Percentiles rank a stretch among this genome's conserved stretches.
phyloP scores from a whole-genome alignment of 441 rosid genomes.

The Croton setiger region DNA sequence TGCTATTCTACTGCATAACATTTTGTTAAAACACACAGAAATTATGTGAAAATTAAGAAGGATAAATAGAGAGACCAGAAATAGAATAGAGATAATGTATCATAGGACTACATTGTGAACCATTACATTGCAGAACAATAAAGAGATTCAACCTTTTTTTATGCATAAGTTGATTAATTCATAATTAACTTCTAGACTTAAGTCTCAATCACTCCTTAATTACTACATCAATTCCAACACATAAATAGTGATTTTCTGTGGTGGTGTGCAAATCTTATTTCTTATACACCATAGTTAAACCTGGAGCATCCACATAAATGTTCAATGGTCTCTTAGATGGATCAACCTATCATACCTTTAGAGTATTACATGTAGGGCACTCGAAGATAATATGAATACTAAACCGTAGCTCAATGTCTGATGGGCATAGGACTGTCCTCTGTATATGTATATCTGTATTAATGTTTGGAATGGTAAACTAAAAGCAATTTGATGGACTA shows the following conservation, averaged over 20 bases:
- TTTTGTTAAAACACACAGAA: too few species aligned
- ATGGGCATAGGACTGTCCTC: background rate
- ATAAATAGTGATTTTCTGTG: slow-evolving; percentile 13
- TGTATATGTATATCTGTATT: background rate
- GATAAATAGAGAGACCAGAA: too few species aligned
- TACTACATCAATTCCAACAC: slow-evolving; percentile 1
- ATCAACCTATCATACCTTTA: slow-evolving; percentile 7
- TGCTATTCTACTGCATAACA: too few species aligned
- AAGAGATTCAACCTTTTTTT: too few species aligned
- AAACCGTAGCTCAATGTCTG: background rate
- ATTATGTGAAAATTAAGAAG: too few species aligned
- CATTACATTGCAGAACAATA: too few species aligned
- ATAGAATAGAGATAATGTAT: too few species aligned
- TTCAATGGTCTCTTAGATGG: slow-evolving; percentile 13
- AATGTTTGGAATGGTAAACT: background rate
- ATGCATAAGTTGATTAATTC: too few species aligned
- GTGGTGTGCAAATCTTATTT: slow-evolving; percentile 13
- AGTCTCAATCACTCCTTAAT: slow-evolving; percentile 15
- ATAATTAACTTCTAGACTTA: too few species aligned
- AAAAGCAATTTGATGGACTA: background rate
- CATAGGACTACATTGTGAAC: too few species aligned
- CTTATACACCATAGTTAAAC: slow-evolving; percentile 7
- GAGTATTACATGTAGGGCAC: background rate
- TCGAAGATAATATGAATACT: background rate
- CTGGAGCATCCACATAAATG: slow-evolving; percentile 5